These are phyloP conservation scores for Basipetospora chlamydospora DNA, from an alignment of 2,329 filamentous ascomycete species.

Conservation along the genomic window DNA sequence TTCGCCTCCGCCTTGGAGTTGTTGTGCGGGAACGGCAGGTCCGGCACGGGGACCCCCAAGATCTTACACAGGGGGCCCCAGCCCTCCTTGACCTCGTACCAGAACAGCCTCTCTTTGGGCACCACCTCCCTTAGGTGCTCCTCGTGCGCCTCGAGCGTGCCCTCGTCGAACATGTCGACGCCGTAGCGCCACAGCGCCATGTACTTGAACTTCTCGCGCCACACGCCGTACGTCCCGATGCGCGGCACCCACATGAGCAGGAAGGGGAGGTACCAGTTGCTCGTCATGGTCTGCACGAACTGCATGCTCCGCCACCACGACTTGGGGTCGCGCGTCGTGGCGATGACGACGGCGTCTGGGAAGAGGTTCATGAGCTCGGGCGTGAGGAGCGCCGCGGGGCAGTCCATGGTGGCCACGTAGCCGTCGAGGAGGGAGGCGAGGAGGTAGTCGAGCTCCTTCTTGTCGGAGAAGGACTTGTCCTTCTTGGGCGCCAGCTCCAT, in stretches of 20 bases:
- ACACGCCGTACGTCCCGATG: constrained; percentile 17
- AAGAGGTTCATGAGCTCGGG: constrained; percentile 32
- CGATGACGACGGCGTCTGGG: constrained; percentile 33
- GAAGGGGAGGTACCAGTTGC: constrained; percentile 18
- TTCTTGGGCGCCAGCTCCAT: constrained; percentile 18
- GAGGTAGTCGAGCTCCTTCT: constrained; percentile 21
- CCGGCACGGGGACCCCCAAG: constrained; percentile 18
- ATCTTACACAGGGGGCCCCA: constrained; percentile 21
- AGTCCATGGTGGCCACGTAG: constrained; percentile 25
- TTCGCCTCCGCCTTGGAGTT: constrained; percentile 10
- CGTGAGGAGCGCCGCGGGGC: constrained; percentile 25
- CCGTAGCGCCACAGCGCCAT: constrained; percentile 15
- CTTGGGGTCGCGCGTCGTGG: constrained; percentile 22
- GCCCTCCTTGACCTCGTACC: constrained; percentile 19
- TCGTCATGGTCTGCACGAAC: constrained; percentile 19
- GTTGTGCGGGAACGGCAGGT: constrained; percentile 20
- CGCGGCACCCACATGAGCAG: constrained; percentile 19
- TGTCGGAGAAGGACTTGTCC: constrained; percentile 14
- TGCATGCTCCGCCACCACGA: constrained; percentile 19
- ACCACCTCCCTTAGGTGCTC: constrained; percentile 17
- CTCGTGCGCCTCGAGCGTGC: constrained; percentile 14
- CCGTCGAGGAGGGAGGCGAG: constrained; percentile 19
- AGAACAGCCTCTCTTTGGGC: constrained; percentile 18
- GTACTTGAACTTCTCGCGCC: constrained; percentile 12
- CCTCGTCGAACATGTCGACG: constrained; percentile 10